These are phyloP conservation scores for Drechslerella coelobrocha DNA, from an alignment of 2,329 filamentous ascomycete species.

Conservation along the genomic window DNA sequence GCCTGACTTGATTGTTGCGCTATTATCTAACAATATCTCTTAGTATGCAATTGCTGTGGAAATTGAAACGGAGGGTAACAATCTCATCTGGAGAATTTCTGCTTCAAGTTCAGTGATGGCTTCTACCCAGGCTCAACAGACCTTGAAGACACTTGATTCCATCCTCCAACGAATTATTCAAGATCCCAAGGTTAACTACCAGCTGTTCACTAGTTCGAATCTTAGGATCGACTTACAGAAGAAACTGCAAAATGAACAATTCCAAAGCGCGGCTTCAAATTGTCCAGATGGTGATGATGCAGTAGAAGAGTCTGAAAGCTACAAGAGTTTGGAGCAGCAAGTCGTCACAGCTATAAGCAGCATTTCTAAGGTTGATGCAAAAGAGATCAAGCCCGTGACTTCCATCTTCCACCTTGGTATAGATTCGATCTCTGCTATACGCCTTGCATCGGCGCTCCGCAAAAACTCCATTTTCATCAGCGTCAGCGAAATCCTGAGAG, in stretches of 20 bases:
- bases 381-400: slow-evolving; percentile 67
- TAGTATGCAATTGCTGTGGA: slow-evolving; percentile 64
- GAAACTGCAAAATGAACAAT: slow-evolving; percentile 10
- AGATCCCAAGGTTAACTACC: slow-evolving; percentile 11
- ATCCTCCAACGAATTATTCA: slow-evolving; percentile 37
- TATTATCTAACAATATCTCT: slow-evolving; percentile 1
- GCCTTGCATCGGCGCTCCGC: slow-evolving; percentile 74
- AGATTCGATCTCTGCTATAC: slow-evolving; percentile 91
- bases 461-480: slow-evolving; percentile 68
- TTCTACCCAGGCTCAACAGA: slow-evolving; percentile 57
- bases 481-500: slow-evolving; percentile 74
- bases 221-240: slow-evolving; percentile 50
- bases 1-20: slow-evolving; percentile 71
- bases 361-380: slow-evolving; percentile 68
- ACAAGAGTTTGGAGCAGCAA: slow-evolving; percentile 60
- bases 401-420: slow-evolving; percentile 84
- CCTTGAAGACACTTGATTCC: slow-evolving; percentile 19
- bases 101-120: slow-evolving; percentile 66
- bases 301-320: slow-evolving; percentile 55
- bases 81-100: slow-evolving; percentile 74
- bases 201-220: slow-evolving; percentile 1
- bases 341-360: slow-evolving; percentile 57
- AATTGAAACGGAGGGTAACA: slow-evolving; percentile 68
- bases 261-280: slow-evolving; percentile 7
- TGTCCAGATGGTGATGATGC: neutral